Base-by-base conservation (phyloP, 495 filamentous ascomycete genomes). In the Aspergillus panamensis region DNA sequence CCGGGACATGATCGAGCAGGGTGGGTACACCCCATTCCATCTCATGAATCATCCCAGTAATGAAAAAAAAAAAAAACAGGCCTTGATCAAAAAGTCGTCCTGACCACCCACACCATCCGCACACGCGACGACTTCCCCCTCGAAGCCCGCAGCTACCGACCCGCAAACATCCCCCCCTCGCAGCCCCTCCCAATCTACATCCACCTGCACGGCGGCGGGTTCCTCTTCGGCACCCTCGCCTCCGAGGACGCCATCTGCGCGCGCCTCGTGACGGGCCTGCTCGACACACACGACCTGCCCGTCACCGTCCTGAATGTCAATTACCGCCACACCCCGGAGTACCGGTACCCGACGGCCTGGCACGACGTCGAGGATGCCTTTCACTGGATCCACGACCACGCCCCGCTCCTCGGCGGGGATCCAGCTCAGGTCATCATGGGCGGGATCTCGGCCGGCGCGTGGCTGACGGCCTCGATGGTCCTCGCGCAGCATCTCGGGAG, bases 171-270 rank as follows among this genome's bases (percentile, higher is more conserved):
- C 9, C 56, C 44, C 3, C 8, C 43, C 2, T 65, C 71, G 1
- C 43, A 74, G 16, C 57, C 25, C 13, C 62, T 80, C 8, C 79
- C 80, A 0, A 65, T 76, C 16, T 79, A 77, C 50, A 57, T 82
- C 32, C 73, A 81, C 59, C 68, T 77, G 35, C 79, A 83, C 61
- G 79, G 79, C 9, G 79, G 80, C 12, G 80, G 79, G 1, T 80
- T 73, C 37, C 51, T 81, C n/a, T 71, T 76, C 30, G 80, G 80
- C 25, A 72, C 66, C 0, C 62, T 80, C 6, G 53, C 64, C 16
- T 73, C 78, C 32, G 80, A 83, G 63, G 73, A 80, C 42, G 71
- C 71, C n/a, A 69, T 58, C 50, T 81, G 79, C 58, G 61, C 73
- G 16, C 71, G 69, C 7, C 72, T 76, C 49, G 61, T 80, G 16